Percentiles rank a stretch among this genome's conserved stretches.
Conservation (phyloP, 129 eudicot genomes). For the Pseudognaphalium luteoalbum region DNA sequence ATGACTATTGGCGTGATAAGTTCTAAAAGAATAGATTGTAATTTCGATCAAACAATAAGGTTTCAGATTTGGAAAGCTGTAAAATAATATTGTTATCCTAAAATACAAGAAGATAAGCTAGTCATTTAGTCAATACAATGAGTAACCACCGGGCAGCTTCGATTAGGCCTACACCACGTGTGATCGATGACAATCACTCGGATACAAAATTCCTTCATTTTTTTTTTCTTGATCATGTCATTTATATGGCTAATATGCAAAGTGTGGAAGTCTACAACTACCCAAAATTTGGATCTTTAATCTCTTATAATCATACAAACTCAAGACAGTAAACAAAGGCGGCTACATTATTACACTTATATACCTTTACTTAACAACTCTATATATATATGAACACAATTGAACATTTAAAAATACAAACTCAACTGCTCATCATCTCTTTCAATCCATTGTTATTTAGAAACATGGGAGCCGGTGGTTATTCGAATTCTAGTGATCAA, state of each 20-base stretch:
- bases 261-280: neutral
- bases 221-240: neutral
- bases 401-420: neutral
- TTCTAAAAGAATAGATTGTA: no score
- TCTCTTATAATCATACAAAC: neutral
- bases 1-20: no score
- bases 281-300: neutral
- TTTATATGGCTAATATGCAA: no score
- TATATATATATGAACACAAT: neutral
- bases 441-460: no score
- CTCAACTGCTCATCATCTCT: neutral
- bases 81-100: no score
- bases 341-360: neutral
- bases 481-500: neutral
- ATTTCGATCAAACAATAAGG: no score
- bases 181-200: neutral
- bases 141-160: no score
- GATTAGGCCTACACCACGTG: neutral
- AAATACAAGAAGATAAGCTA: no score
- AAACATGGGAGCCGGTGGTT: neutral
- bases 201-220: neutral
- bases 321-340: conserved; percentile 8
- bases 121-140: no score
- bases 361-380: neutral
- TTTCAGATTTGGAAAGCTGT: no score